phyloP scores from a whole-genome alignment of 441 rosid genomes.

The Breynia disticha region DNA sequence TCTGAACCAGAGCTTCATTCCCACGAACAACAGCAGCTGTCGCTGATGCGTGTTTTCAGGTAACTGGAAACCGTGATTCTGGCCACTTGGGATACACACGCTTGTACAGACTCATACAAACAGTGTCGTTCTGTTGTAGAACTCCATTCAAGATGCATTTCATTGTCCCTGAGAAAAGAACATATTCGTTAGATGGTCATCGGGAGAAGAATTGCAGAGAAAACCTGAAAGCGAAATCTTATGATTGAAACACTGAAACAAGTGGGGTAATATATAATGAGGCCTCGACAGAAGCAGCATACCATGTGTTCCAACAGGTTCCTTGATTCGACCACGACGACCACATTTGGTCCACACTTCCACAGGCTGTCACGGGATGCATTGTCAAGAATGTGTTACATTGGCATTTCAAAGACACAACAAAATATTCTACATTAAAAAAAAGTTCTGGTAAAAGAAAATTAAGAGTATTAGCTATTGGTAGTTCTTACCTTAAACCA shows the following conservation, averaged over 20 bases:
- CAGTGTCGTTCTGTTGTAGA: conserved; percentile 81
- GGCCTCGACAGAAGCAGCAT: conserved; percentile 10
- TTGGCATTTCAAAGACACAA: no score
- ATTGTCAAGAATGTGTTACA: no score
- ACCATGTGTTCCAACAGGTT: conserved; percentile 96
- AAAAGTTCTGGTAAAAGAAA: background rate
- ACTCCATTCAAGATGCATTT: conserved; percentile 76
- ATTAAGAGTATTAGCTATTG: background rate
- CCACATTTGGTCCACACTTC: conserved; percentile 88
- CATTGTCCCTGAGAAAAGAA: conserved; percentile 64
- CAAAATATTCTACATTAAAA: no score
- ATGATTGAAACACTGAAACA: no score
- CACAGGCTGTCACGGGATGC: conserved; percentile 51
- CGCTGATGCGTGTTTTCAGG: conserved; percentile 24
- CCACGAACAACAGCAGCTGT: conserved; percentile 21
- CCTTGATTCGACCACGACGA: conserved; percentile 82
- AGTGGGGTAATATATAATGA: no score
- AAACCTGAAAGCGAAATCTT: background rate
- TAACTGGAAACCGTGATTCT: conserved; percentile 49
- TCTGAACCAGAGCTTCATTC: conserved; percentile 89
- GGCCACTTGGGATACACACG: conserved; percentile 94
- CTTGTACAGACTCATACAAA: conserved; percentile 82
- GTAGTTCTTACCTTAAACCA: conserved; percentile 74
- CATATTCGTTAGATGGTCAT: conserved; percentile 1
- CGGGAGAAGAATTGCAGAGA: conserved; percentile 1